Base-by-base conservation (phyloP, 2,329 filamentous ascomycete species). In the Trichoderma brevicompactum region DNA sequence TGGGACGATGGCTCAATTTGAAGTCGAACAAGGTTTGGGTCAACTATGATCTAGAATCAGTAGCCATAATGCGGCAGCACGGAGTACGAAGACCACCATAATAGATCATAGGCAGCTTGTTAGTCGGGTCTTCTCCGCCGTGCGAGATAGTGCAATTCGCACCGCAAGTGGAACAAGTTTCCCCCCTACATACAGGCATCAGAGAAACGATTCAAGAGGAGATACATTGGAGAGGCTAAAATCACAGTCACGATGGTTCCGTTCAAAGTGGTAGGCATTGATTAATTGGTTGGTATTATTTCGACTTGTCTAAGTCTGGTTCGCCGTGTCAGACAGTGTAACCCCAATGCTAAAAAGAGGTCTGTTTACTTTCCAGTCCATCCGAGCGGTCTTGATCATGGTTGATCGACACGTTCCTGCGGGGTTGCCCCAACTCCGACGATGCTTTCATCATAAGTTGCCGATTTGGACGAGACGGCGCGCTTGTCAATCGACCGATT, bases 11-110 rank as follows among this genome's bases (percentile, higher is more conserved):
- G 46, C 58, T 34, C 38, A 52, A 13, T 13, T 17, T 28, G 38
- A 60, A 48, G 28, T 40, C 12, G 34, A 44, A 54, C 60, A 63
- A 53, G 40, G 49, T 63, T 38, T 63, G 28, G 28, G 34, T 63
- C 60, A 54, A 63, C 40, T 28, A 46, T 38, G 49, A 54, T 63
- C 40, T 50, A 7, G 44, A 32, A 23, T 13, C 28, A 28, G 34
- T 43, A 54, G 40, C 28, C 28, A 6, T 46, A 28, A 13, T 28
- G 38, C 28, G 7, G 34, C 48, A 53, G 15, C 28, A 36, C 19
- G 4, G 34, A 64, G 49, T 34, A 32, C 32, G 41, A 52, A 48
- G 7, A 12, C 43, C 15, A 28, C 38, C 44, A 60, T 40, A 12
- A 32, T 38, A 38, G 32, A 17, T 40, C 19, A 15, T 41, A 12